Evolutionary conservation across 495 filamentous ascomycete species (phyloP), one percentile per base, ranked within the genome.

Genomic region (Talaromyces ruber): DNA sequence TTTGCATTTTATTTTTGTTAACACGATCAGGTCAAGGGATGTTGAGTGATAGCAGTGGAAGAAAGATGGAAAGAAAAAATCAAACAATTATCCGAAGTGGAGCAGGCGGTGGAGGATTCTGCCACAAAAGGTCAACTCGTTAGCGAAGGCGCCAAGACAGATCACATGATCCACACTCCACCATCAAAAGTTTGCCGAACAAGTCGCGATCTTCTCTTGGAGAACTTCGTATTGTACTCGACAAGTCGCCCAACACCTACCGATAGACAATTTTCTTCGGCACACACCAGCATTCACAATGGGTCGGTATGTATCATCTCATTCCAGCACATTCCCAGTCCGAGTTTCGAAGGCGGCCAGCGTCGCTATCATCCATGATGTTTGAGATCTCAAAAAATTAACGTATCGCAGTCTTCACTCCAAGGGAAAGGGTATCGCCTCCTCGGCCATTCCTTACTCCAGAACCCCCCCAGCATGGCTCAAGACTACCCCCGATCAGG

Each of bases 361-460:
- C 24, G 45, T 32, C 24, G 52, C 12, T 30, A 5, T 45, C 65
- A 63, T 64, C 70, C 12, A 14, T 16, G 43, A 28, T 54, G 21
- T 28, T 39, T 39, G 14, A 39, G 1, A 28, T 14, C 7, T 28
- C 24, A 54, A 52, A 22, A n/a, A 28, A 64, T 68, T 63, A 69
- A 70, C 68, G 64, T 69, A 80, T 69, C 70, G 70, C 80, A 88
- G 94, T 81, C 87, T 98, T 85, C 95, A 99, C 90, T 89, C 84
- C 84, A 97, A 96, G 72, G 94, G 95, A 81, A 99, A 99, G 88
- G 95, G 95, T 77, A 98, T 98, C 76, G 88, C 91, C 60, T 80
- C 89, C 80, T 95, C 90, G 62, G 91, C 95, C 68, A 83, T 97
- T 80, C 95, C 95, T 64, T 98, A 98, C 87, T 95, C 90, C 59